A percentile compares a stretch with the other conserved stretches of the same genome.
Conservation (phyloP, 495 filamentous ascomycete species). For the Choiromyces venosus region DNA sequence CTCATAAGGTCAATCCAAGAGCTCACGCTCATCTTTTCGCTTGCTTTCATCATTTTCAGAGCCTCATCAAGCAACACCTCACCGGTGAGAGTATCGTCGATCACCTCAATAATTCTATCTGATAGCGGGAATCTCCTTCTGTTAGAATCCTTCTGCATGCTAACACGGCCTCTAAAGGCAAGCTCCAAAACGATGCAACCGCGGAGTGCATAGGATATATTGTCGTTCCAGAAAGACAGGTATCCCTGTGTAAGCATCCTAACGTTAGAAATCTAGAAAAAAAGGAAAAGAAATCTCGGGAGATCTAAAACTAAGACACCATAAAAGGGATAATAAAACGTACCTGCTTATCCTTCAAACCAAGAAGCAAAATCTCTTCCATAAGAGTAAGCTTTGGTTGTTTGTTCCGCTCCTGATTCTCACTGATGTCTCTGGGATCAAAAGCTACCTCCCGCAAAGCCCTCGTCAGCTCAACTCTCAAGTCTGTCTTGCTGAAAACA, state of each 20-base stretch:
- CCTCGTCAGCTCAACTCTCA: constrained; percentile 11
- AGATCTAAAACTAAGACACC: constrained; percentile 31
- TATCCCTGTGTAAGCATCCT: constrained; percentile 61
- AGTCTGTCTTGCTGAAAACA: background rate
- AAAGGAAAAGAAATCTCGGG: background rate
- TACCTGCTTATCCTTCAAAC: constrained; percentile 98
- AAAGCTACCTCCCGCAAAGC: constrained; percentile 53
- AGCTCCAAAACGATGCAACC: constrained; percentile 98
- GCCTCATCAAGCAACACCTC: constrained; percentile 97
- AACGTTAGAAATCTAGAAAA: constrained; percentile 8
- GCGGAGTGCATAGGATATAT: constrained; percentile 94
- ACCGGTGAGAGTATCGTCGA: constrained; percentile 94
- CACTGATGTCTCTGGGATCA: constrained; percentile 93
- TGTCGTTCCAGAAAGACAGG: constrained; percentile 99
- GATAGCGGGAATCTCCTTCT: constrained; percentile 85
- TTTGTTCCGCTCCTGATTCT: constrained; percentile 92
- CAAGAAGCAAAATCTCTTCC: constrained; percentile 93
- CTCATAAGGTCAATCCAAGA: constrained; percentile 98
- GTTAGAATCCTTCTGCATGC: constrained; percentile 96
- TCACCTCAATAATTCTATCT: constrained; percentile 89
- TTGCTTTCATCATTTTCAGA: constrained; percentile 99
- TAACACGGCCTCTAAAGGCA: constrained; percentile 90
- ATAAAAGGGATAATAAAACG: constrained; percentile 22
- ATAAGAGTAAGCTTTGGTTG: constrained; percentile 97
- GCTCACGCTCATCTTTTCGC: constrained; percentile 99